Evolutionary conservation across 2,329 filamentous ascomycete species (phyloP).

Genomic region (Calonectria pseudoturangicola): DNA sequence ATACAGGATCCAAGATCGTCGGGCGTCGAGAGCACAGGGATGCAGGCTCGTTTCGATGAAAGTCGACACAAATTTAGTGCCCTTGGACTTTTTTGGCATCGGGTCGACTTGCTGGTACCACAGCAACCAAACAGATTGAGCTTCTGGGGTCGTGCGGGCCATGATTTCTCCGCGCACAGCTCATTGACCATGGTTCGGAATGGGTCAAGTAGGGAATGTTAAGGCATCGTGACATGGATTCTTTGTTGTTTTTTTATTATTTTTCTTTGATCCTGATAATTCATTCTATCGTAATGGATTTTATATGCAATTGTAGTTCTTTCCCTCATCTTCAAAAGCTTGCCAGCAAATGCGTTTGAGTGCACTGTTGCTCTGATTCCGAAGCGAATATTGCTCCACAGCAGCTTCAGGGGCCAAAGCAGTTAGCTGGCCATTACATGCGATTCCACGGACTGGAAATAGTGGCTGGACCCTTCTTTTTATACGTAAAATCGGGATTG

Average conservation of each 20-base stretch:
- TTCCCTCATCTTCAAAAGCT: not conserved
- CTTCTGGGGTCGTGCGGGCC: slow-evolving; percentile 17
- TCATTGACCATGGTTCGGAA: slow-evolving; percentile 7
- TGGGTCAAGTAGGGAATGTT: not conserved
- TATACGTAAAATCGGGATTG: not conserved
- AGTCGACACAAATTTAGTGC: slow-evolving; percentile 31
- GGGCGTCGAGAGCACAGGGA: slow-evolving; percentile 24
- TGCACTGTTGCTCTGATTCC: not conserved
- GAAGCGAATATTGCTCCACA: not conserved
- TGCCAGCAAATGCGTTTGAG: not conserved
- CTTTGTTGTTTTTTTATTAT: not conserved
- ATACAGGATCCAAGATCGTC: slow-evolving; percentile 5
- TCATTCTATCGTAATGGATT: not conserved
- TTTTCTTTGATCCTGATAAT: not conserved
- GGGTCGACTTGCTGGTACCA: slow-evolving; percentile 35
- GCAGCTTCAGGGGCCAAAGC: not conserved
- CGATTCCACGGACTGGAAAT: not conserved
- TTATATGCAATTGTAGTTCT: not conserved
- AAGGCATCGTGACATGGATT: not conserved
- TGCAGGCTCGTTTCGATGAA: slow-evolving; percentile 25
- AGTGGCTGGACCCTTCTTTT: not conserved
- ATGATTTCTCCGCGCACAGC: slow-evolving; percentile 33
- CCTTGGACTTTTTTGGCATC: slow-evolving; percentile 30
- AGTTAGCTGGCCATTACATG: not conserved
- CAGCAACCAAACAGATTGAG: slow-evolving; percentile 35